A percentile compares a stretch with the other conserved stretches of the same genome.
Conservation (phyloP, 2,329 filamentous ascomycete species). For the Sporothrix brunneoviolacea region DNA sequence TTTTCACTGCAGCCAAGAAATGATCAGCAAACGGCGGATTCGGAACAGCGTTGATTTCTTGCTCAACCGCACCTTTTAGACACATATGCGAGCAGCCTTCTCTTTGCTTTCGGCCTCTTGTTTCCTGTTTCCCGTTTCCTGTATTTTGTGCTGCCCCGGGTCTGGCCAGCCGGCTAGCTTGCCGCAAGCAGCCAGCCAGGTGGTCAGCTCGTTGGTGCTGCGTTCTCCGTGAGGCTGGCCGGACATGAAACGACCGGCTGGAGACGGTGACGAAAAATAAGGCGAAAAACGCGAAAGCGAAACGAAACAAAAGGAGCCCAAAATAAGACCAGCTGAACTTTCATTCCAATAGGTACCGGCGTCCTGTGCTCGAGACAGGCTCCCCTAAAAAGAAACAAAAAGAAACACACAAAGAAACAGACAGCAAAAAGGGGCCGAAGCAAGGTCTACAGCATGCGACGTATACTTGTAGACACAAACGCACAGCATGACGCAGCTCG, state of each 20-base stretch:
- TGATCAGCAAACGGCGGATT: neutral
- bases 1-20: conserved; percentile 2
- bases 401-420: neutral
- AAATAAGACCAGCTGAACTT: no score
- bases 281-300: conserved; percentile 3
- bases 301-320: no score
- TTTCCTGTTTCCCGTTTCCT: neutral
- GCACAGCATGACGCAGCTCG: no score
- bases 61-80: no score
- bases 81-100: no score
- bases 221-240: neutral
- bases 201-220: no score
- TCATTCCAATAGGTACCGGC: no score
- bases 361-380: no score
- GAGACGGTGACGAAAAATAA: neutral
- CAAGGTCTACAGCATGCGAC: neutral
- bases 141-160: neutral
- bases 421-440: neutral
- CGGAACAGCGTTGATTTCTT: neutral
- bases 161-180: neutral
- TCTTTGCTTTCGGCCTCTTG: neutral
- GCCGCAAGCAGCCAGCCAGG: no score
- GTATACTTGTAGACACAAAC: neutral
- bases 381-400: neutral
- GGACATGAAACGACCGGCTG: no score